phyloP scores from a whole-genome alignment of 371 early-diverging fungal genomes.

The Syncephalis fuscata region DNA sequence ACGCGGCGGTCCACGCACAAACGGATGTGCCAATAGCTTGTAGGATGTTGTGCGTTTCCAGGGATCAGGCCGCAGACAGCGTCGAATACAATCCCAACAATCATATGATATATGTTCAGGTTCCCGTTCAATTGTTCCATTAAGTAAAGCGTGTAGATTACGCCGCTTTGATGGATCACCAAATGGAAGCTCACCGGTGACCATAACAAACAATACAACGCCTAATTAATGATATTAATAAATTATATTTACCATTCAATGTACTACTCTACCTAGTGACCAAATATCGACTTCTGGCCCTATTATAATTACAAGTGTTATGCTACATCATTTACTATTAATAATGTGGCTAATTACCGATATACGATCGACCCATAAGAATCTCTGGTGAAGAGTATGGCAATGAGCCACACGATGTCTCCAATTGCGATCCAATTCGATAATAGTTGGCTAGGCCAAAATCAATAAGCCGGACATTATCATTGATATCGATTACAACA shows the following conservation, averaged over 20 bases:
- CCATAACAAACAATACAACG: slow-evolving; percentile 7
- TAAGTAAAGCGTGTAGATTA: neutral
- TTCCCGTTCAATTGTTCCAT: too few species aligned
- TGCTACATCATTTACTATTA: neutral
- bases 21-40: too few species aligned
- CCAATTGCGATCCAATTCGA: neutral
- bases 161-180: slow-evolving; percentile 3
- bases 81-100: too few species aligned
- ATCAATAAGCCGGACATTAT: slow-evolving; percentile 4
- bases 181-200: slow-evolving; percentile 6
- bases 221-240: neutral
- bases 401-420: slow-evolving; percentile 6
- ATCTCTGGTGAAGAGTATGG: slow-evolving; percentile 7
- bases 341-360: slow-evolving; percentile 1
- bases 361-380: slow-evolving; percentile 6
- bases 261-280: slow-evolving; percentile 4
- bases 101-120: too few species aligned
- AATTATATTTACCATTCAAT: neutral
- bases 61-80: too few species aligned
- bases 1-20: too few species aligned
- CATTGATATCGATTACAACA: slow-evolving; percentile 3
- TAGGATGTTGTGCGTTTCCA: too few species aligned
- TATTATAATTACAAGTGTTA: neutral
- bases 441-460: slow-evolving; percentile 8
- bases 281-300: slow-evolving; percentile 8